Percentiles rank a stretch among this genome's conserved stretches.
These are phyloP conservation scores for Alternaria ventricosa DNA, from an alignment of 2,329 filamentous ascomycete species.

Conservation along the genomic window DNA sequence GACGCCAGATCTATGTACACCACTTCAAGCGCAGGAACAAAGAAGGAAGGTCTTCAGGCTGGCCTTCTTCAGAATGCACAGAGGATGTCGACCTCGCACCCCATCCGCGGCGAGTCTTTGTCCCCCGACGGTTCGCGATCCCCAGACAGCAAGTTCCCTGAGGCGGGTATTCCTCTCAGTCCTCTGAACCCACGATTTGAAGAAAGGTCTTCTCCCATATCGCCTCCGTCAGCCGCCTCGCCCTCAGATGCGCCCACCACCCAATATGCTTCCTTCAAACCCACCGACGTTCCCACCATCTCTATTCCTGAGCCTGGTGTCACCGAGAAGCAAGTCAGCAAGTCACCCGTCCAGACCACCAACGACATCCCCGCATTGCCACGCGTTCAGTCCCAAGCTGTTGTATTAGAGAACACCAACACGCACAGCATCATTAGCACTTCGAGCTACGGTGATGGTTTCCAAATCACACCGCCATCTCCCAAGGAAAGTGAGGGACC, in stretches of 20 bases:
- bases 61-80: slow-evolving; percentile 63
- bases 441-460: slow-evolving; percentile 62
- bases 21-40: slow-evolving; percentile 56
- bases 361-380: slow-evolving; percentile 27
- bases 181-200: slow-evolving; percentile 39
- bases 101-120: slow-evolving; percentile 51
- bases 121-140: slow-evolving; percentile 39
- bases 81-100: slow-evolving; percentile 62
- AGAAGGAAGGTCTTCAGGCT: slow-evolving; percentile 57
- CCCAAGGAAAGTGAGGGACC: slow-evolving; percentile 36
- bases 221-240: slow-evolving; percentile 15
- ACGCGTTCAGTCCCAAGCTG: slow-evolving; percentile 46
- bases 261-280: slow-evolving; percentile 48
- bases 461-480: slow-evolving; percentile 56
- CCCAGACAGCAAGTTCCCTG: slow-evolving; percentile 45
- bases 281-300: slow-evolving; percentile 33
- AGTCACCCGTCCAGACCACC: slow-evolving; percentile 30
- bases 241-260: slow-evolving; percentile 25
- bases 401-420: slow-evolving; percentile 42
- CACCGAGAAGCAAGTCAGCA: slow-evolving; percentile 32
- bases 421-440: slow-evolving; percentile 55
- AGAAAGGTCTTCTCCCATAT: slow-evolving; percentile 13
- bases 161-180: slow-evolving; percentile 36
- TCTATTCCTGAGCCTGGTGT: slow-evolving; percentile 26
- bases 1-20: slow-evolving; percentile 60